Percentiles rank a stretch among this genome's conserved stretches.
phyloP scores from a whole-genome alignment of 2,329 filamentous ascomycete genomes.

The Sclerotinia spermophila region DNA sequence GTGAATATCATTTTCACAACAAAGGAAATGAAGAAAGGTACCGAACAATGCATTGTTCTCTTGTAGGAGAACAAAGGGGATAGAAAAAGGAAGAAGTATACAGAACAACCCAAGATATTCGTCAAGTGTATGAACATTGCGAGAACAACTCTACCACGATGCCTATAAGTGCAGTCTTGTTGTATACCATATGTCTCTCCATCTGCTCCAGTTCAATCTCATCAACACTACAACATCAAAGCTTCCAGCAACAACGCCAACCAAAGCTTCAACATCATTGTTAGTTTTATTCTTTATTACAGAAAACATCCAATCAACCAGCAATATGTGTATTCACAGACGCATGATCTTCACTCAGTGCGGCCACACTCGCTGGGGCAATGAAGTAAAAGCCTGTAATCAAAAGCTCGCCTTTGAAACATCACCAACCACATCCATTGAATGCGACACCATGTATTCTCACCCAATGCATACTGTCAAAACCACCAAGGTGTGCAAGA shows the following conservation, averaged over 20 bases:
- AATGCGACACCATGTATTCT: conserved; percentile 7
- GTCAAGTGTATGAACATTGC: background rate
- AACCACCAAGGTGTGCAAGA: background rate
- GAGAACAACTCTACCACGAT: background rate
- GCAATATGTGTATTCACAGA: conserved; percentile 8
- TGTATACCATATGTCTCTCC: background rate
- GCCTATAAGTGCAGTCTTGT: background rate
- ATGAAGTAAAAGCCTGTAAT: background rate
- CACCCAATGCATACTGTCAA: conserved; percentile 12
- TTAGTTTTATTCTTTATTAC: background rate
- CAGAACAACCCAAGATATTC: background rate
- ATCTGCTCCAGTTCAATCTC: background rate
- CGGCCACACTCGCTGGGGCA: background rate
- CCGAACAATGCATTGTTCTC: background rate
- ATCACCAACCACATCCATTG: background rate
- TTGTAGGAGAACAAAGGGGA: background rate
- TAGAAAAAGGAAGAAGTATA: background rate
- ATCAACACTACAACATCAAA: background rate
- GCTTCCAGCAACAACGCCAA: background rate
- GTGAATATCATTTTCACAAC: background rate
- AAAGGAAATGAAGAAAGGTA: background rate
- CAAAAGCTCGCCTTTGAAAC: background rate
- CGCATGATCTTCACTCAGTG: background rate
- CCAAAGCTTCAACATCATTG: background rate
- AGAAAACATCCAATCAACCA: background rate